Percentiles rank a stretch among this genome's conserved stretches.
phyloP scores from a whole-genome alignment of 495 filamentous ascomycete species.

The Letharia columbiana region DNA sequence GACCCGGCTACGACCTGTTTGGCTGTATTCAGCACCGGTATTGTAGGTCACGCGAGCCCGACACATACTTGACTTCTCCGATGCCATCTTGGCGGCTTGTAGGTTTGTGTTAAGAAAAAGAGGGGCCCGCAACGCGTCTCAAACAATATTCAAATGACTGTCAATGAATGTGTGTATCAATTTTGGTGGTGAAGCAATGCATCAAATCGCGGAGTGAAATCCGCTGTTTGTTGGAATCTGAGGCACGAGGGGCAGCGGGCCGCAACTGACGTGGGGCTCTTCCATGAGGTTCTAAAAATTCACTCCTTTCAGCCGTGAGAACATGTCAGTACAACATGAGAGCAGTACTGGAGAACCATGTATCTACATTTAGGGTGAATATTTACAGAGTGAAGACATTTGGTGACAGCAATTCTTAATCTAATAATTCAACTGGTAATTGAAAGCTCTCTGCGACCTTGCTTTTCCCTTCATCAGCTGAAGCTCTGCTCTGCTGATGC shows the following conservation, averaged over 20 bases:
- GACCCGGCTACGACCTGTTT: constrained; percentile 50
- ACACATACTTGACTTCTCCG: constrained; percentile 16
- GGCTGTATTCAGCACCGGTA: not conserved
- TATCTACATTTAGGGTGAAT: not conserved
- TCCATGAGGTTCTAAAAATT: constrained; percentile 13
- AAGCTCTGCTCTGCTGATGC: constrained; percentile 18
- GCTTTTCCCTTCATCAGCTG: not conserved
- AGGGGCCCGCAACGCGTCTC: not conserved
- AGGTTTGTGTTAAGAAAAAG: not conserved
- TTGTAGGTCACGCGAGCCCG: not conserved
- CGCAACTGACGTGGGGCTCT: constrained; percentile 5
- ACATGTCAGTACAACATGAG: not conserved
- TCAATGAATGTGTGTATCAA: not conserved
- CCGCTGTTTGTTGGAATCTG: not conserved
- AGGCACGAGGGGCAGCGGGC: too few species aligned
- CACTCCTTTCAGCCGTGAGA: not conserved
- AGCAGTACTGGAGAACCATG: not conserved
- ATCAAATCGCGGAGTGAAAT: not conserved
- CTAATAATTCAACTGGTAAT: constrained; percentile 17
- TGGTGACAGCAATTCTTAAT: not conserved
- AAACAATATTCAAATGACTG: not conserved
- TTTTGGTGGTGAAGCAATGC: not conserved
- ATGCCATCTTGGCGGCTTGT: constrained; percentile 8
- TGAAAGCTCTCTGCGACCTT: constrained; percentile 22
- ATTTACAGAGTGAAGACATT: not conserved